Evolutionary conservation across 495 filamentous ascomycete genomes (phyloP).

Genomic region (Ascodesmis nigricans): DNA sequence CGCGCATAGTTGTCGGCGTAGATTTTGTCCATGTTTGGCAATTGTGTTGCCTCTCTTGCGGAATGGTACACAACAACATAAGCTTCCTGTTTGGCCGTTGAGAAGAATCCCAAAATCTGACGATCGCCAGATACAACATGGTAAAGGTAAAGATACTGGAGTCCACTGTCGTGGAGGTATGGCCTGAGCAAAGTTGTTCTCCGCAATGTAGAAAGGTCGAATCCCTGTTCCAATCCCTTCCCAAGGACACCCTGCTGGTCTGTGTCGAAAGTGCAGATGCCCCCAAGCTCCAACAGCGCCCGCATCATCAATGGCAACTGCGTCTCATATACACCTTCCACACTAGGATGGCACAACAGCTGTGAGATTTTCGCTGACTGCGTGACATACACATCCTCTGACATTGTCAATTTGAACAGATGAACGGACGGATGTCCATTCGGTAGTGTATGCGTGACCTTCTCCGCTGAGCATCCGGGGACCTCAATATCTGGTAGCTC

Average conservation of each 20-base stretch:
- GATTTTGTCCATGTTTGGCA: slow-evolving; percentile 78
- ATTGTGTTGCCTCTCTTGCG: slow-evolving; percentile 46
- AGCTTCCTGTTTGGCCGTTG: slow-evolving; percentile 55
- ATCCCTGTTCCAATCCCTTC: slow-evolving; percentile 78
- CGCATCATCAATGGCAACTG: slow-evolving; percentile 65
- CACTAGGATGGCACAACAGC: slow-evolving; percentile 75
- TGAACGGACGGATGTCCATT: slow-evolving; percentile 89
- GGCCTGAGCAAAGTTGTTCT: slow-evolving; percentile 39
- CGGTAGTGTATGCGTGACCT: slow-evolving; percentile 73
- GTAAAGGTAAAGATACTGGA: slow-evolving; percentile 76
- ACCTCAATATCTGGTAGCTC: slow-evolving; percentile 81
- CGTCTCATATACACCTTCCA: slow-evolving; percentile 92
- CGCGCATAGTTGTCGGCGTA: slow-evolving; percentile 51
- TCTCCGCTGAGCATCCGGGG: slow-evolving; percentile 66
- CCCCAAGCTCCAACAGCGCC: slow-evolving; percentile 73
- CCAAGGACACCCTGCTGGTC: slow-evolving; percentile 75
- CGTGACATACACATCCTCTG: slow-evolving; percentile 67
- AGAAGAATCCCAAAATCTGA: slow-evolving; percentile 86
- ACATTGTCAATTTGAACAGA: slow-evolving; percentile 76
- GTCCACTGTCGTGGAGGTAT: slow-evolving; percentile 45
- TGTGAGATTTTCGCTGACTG: slow-evolving; percentile 60
- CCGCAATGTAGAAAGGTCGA: slow-evolving; percentile 60
- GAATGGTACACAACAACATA: slow-evolving; percentile 66
- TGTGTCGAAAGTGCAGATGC: slow-evolving; percentile 86
- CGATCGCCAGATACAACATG: slow-evolving; percentile 75